phyloP scores from a whole-genome alignment of 2,329 filamentous ascomycete genomes.

The Claviceps sp. region DNA sequence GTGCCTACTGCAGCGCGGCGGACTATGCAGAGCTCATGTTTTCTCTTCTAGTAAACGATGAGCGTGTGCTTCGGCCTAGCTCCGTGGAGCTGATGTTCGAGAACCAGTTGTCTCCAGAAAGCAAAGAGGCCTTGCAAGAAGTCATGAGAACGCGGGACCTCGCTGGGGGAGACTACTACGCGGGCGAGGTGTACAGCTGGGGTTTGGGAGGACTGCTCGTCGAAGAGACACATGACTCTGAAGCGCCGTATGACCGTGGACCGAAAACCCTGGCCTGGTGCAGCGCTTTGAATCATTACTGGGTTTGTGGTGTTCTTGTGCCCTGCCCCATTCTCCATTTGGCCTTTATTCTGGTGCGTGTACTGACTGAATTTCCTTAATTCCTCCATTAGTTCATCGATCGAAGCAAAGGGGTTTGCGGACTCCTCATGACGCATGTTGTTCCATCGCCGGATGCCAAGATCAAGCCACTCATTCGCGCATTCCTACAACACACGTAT shows the following conservation, averaged over 20 bases:
- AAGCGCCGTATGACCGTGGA: neutral
- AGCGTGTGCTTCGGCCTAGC: conserved; percentile 27
- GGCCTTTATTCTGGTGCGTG: neutral
- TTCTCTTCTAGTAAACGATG: conserved; percentile 26
- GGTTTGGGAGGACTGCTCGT: neutral
- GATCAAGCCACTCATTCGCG: neutral
- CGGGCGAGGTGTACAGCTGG: neutral
- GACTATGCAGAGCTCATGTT: neutral
- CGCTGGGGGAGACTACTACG: neutral
- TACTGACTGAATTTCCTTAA: neutral
- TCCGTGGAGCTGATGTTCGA: conserved; percentile 32
- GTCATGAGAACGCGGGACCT: neutral
- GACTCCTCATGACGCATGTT: neutral
- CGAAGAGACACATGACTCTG: neutral
- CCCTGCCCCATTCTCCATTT: neutral
- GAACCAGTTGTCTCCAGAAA: conserved; percentile 25
- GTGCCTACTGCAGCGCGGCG: neutral
- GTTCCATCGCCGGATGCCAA: neutral
- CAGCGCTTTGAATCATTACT: neutral
- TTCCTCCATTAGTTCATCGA: neutral
- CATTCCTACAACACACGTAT: neutral
- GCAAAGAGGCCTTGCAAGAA: neutral
- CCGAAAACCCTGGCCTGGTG: neutral
- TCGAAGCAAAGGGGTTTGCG: neutral
- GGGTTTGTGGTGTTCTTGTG: neutral